phyloP scores from a whole-genome alignment of 2,329 filamentous ascomycete genomes.

The Hypomyces rosellus region DNA sequence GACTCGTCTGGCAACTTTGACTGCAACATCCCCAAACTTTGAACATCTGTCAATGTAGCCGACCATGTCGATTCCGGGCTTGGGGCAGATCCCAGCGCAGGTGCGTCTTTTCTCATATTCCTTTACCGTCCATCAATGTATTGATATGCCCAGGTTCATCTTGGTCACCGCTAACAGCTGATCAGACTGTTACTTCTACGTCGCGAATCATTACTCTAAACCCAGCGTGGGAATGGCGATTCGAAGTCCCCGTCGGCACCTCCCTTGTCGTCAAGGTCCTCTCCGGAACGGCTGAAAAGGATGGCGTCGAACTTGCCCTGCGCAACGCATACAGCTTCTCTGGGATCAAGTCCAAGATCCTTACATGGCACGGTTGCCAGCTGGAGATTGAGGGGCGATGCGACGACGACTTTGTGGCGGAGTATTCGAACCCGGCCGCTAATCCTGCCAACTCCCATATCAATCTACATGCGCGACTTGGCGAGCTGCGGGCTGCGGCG shows the following conservation, averaged over 20 bases:
- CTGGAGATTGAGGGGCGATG: constrained; percentile 66
- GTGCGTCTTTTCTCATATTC: constrained; percentile 31
- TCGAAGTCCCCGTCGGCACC: constrained; percentile 55
- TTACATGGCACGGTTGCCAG: constrained; percentile 86
- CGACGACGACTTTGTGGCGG: constrained; percentile 49
- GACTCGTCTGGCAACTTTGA: too few relatives aligned
- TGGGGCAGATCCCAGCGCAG: constrained; percentile 60
- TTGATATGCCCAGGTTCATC: constrained; percentile 6
- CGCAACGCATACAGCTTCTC: constrained; percentile 75
- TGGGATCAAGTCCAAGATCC: constrained; percentile 78
- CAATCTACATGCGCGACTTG: constrained; percentile 83
- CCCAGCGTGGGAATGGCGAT: constrained; percentile 70
- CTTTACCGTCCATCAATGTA: too few relatives aligned
- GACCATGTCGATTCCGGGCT: constrained; percentile 65
- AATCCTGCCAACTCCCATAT: constrained; percentile 75
- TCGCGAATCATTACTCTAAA: constrained; percentile 47
- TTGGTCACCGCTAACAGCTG: constrained; percentile 12
- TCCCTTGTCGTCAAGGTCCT: constrained; percentile 54
- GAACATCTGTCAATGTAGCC: constrained; percentile 25
- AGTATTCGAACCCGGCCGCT: constrained; percentile 63
- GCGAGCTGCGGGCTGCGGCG: constrained; percentile 61
- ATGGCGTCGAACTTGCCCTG: constrained; percentile 85
- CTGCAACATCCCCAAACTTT: too few relatives aligned
- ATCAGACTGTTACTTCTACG: constrained; percentile 31
- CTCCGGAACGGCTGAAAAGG: constrained; percentile 82